Conservation (phyloP, 306 rosid species). For the Elaeagnus macrophylla region DNA sequence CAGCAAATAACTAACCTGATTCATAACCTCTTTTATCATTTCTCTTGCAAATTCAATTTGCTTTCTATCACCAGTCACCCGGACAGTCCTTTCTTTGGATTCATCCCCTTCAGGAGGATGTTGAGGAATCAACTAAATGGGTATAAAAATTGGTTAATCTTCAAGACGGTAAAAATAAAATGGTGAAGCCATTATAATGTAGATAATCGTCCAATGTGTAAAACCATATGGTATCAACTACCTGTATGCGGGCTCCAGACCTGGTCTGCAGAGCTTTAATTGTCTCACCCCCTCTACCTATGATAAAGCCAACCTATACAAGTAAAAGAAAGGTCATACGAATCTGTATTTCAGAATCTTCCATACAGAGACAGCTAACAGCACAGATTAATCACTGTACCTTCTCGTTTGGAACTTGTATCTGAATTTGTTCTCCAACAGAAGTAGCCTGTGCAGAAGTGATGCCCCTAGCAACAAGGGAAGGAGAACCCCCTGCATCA, state of each 20-base stretch:
- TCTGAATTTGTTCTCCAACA: conserved; percentile 89
- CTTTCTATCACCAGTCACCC: conserved; percentile 82
- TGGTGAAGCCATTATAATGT: not conserved
- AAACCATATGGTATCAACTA: conserved; percentile 44
- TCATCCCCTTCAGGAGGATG: conserved; percentile 90
- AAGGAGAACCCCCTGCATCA: conserved; percentile 98
- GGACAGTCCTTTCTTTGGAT: conserved; percentile 85
- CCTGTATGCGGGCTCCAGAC: conserved; percentile 99
- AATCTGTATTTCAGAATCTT: not conserved
- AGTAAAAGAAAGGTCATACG: conserved; percentile 4
- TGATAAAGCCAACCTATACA: conserved; percentile 86
- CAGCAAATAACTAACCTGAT: conserved; percentile 56
- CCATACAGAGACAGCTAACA: not conserved
- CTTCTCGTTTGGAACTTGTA: conserved; percentile 96
- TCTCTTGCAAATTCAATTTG: conserved; percentile 83
- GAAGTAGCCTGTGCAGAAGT: conserved; percentile 57
- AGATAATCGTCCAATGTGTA: not conserved
- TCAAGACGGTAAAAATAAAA: not conserved
- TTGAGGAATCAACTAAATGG: conserved; percentile 81
- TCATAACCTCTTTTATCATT: conserved; percentile 89
- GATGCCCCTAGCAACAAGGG: conserved; percentile 88
- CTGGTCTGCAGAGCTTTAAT: conserved; percentile 83
- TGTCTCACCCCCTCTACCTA: conserved; percentile 97
- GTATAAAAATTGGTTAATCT: not conserved
- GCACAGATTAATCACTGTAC: not conserved